These are phyloP conservation scores for Sporopachydermia lactativora DNA, from an alignment of 805 yeast genomes.

Conservation along the genomic window DNA sequence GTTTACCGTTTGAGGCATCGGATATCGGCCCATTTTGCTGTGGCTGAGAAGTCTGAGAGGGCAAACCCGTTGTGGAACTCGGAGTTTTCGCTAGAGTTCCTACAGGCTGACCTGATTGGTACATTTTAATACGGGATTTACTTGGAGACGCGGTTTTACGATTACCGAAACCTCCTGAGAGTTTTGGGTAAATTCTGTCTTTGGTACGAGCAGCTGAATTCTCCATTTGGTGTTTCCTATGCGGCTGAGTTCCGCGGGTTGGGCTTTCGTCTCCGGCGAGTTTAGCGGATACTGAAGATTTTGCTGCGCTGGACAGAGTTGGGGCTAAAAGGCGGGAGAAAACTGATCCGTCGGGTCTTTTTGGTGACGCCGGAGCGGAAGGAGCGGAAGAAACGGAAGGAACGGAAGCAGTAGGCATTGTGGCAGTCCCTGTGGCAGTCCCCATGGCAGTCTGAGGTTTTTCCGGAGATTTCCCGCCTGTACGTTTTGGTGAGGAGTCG, in stretches of 20 bases:
- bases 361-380: neutral
- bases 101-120: neutral
- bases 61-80: neutral
- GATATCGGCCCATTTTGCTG: neutral
- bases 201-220: slow-evolving; percentile 3
- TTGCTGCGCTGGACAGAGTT: slow-evolving; percentile 11
- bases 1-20: slow-evolving; percentile 2
- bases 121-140: neutral
- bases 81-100: neutral
- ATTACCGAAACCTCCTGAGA: slow-evolving; percentile 5
- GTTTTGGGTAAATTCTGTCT: slow-evolving; percentile 3
- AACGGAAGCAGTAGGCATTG: too few species aligned
- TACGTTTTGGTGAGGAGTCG: slow-evolving; percentile 4
- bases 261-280: neutral
- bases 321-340: slow-evolving; percentile 9
- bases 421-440: too few species aligned
- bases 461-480: neutral
- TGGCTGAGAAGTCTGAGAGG: neutral
- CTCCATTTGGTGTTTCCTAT: too few species aligned
- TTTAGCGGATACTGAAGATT: slow-evolving; percentile 4
- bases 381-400: too few species aligned
- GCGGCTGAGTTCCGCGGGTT: too few species aligned
- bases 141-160: neutral
- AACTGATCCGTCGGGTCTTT: slow-evolving; percentile 4
- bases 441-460: neutral